A percentile compares a stretch with the other conserved stretches of the same genome.
Evolutionary conservation across 2,329 filamentous ascomycete species (phyloP).

Genomic region (Exophiala spinifera): DNA sequence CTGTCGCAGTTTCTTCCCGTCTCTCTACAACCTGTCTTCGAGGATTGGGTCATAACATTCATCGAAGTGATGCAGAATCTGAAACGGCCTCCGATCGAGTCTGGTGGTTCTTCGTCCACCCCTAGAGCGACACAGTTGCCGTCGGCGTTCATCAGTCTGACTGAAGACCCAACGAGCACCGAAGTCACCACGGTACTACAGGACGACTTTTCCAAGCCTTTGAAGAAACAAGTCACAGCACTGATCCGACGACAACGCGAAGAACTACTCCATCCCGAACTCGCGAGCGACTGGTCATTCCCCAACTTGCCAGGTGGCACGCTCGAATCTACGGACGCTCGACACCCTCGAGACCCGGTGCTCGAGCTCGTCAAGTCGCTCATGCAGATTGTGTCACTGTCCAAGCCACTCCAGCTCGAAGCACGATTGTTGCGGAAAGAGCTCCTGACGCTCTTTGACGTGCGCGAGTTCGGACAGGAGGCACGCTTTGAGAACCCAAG

Average conservation of each 20-base stretch:
- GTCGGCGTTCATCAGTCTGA: slow-evolving; percentile 47
- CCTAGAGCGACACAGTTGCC: slow-evolving; percentile 60
- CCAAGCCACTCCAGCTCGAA: slow-evolving; percentile 64
- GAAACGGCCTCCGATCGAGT: slow-evolving; percentile 65
- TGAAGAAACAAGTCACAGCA: slow-evolving; percentile 81
- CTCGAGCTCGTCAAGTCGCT: slow-evolving; percentile 89
- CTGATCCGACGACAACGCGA: slow-evolving; percentile 84
- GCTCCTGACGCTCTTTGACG: slow-evolving; percentile 82
- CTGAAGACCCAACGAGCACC: slow-evolving; percentile 59
- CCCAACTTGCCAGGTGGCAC: slow-evolving; percentile 58
- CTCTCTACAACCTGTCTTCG: slow-evolving; percentile 77
- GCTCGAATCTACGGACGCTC: slow-evolving; percentile 31
- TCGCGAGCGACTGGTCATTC: slow-evolving; percentile 83
- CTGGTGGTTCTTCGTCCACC: slow-evolving; percentile 57
- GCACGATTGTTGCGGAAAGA: slow-evolving; percentile 86
- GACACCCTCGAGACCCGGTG: slow-evolving; percentile 63
- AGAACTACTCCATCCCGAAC: slow-evolving; percentile 83
- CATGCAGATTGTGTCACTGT: slow-evolving; percentile 87
- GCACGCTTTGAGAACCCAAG: slow-evolving; percentile 86
- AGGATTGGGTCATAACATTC: slow-evolving; percentile 92
- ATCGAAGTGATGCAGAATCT: slow-evolving; percentile 88
- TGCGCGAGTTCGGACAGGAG: slow-evolving; percentile 87
- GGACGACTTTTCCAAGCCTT: slow-evolving; percentile 79
- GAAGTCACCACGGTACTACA: slow-evolving; percentile 64
- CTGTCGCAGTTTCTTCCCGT: slow-evolving; percentile 82